Evolutionary conservation across 108 stramenopile genomes (phyloP).

Genomic region (Discostella pseudostelligera): DNA sequence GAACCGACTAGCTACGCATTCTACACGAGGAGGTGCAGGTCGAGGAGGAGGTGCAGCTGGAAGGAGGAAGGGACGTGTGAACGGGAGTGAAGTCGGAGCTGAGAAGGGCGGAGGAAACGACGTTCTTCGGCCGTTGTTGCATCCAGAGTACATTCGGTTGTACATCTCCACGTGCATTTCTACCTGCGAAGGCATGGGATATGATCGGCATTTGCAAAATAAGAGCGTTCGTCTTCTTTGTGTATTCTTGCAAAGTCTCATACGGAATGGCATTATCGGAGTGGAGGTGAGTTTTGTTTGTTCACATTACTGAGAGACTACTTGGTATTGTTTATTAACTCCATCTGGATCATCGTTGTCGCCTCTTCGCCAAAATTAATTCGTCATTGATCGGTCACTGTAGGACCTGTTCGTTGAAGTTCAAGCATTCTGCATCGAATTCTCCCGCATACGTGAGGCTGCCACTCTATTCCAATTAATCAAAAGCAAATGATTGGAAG

Average conservation of each 20-base stretch:
- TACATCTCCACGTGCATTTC: constrained; percentile 96
- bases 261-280: constrained; percentile 91
- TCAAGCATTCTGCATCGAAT: constrained; percentile 96
- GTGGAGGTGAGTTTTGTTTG: constrained; percentile 61
- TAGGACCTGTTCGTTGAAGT: constrained; percentile 92
- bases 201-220: constrained; percentile 93
- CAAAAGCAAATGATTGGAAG: constrained; percentile 17
- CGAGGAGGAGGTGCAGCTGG: constrained; percentile 12
- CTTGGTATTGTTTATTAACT: not conserved
- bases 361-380: not conserved
- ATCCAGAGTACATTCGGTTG: constrained; percentile 94
- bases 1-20: constrained; percentile 82
- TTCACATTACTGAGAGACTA: too few relatives aligned
- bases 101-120: not conserved
- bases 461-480: constrained; percentile 82
- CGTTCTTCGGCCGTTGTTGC: constrained; percentile 60
- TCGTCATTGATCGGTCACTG: not conserved
- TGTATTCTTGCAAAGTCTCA: constrained; percentile 93
- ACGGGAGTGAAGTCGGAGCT: constrained; percentile 8
- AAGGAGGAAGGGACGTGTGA: not conserved
- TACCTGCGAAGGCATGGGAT: constrained; percentile 88
- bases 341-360: not conserved
- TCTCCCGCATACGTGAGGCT: constrained; percentile 93
- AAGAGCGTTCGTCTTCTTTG: constrained; percentile 95
- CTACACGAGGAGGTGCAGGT: constrained; percentile 1